Percentiles rank a stretch among this genome's conserved stretches.
These are phyloP conservation scores for Begonia fuchsioides DNA, from an alignment of 306 rosid species.

Conservation along the genomic window DNA sequence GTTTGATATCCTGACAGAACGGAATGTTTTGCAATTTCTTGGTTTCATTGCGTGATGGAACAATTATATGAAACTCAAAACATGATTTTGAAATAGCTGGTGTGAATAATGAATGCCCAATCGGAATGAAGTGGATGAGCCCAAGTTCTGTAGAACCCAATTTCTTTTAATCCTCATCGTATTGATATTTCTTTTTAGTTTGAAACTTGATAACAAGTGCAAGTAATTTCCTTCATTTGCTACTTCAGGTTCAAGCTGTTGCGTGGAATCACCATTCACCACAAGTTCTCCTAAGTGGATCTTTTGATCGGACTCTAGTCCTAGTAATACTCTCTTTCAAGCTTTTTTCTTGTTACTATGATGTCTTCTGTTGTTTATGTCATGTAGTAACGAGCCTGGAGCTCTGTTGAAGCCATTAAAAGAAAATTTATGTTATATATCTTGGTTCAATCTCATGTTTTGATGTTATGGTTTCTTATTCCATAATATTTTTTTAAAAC, in stretches of 20 bases:
- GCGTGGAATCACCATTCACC: slow-evolving; percentile 77
- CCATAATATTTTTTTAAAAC: not conserved
- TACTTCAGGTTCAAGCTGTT: slow-evolving; percentile 80
- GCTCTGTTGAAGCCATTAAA: not conserved
- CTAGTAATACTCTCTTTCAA: slow-evolving; percentile 39
- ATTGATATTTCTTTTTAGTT: not conserved
- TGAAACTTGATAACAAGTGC: not conserved
- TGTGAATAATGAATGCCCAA: too few relatives aligned
- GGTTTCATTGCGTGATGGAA: too few relatives aligned
- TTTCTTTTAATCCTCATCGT: not conserved
- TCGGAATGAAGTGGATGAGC: too few relatives aligned
- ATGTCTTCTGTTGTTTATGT: not conserved
- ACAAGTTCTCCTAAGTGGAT: slow-evolving; percentile 81
- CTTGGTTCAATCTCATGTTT: too few relatives aligned
- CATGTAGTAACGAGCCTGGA: not conserved
- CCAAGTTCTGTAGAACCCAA: too few relatives aligned
- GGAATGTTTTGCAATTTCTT: too few relatives aligned
- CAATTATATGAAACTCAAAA: too few relatives aligned
- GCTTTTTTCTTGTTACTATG: not conserved
- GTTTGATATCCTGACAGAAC: too few relatives aligned
- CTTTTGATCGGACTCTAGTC: slow-evolving; percentile 72
- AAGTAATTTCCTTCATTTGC: slow-evolving; percentile 3
- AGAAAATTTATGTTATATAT: not conserved
- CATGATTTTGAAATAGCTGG: too few relatives aligned
- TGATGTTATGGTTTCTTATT: slow-evolving; percentile 3